Conservation (phyloP, 2,329 filamentous ascomycete genomes). For the Curvularia sp. region DNA sequence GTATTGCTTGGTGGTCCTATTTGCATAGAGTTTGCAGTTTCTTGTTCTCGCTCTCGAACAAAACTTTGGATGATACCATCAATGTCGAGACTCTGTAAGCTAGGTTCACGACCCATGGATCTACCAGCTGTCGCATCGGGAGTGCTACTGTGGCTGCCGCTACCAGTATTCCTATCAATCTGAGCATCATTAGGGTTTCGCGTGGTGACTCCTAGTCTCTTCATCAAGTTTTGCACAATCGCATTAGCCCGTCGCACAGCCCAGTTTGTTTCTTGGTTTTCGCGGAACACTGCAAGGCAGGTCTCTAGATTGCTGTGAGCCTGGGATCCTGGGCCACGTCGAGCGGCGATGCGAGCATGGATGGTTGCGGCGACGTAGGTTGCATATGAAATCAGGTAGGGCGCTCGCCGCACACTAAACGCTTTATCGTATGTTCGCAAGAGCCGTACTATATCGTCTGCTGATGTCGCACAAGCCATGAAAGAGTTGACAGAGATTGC, state of each 20-base stretch:
- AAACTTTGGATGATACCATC: slow-evolving; percentile 55
- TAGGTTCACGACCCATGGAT: slow-evolving; percentile 25
- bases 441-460: slow-evolving; percentile 54
- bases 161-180: slow-evolving; percentile 21
- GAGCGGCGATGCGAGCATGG: slow-evolving; percentile 58
- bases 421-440: slow-evolving; percentile 55
- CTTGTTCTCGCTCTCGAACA: slow-evolving; percentile 43
- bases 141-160: slow-evolving; percentile 10
- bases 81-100: slow-evolving; percentile 49
- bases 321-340: slow-evolving; percentile 51
- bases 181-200: slow-evolving; percentile 25
- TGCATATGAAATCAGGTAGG: slow-evolving; percentile 63
- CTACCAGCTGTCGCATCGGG: slow-evolving; percentile 16
- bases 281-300: slow-evolving; percentile 57
- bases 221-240: slow-evolving; percentile 57
- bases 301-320: slow-evolving; percentile 47
- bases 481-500: slow-evolving; percentile 55
- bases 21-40: not conserved
- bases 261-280: slow-evolving; percentile 60
- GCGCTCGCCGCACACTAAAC: slow-evolving; percentile 57
- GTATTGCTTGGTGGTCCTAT: not conserved
- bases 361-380: slow-evolving; percentile 64
- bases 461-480: slow-evolving; percentile 56
- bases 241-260: slow-evolving; percentile 57
- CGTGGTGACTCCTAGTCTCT: slow-evolving; percentile 47